Base-by-base conservation (phyloP, 495 filamentous ascomycete species). In the Pyrenula aspistea region DNA sequence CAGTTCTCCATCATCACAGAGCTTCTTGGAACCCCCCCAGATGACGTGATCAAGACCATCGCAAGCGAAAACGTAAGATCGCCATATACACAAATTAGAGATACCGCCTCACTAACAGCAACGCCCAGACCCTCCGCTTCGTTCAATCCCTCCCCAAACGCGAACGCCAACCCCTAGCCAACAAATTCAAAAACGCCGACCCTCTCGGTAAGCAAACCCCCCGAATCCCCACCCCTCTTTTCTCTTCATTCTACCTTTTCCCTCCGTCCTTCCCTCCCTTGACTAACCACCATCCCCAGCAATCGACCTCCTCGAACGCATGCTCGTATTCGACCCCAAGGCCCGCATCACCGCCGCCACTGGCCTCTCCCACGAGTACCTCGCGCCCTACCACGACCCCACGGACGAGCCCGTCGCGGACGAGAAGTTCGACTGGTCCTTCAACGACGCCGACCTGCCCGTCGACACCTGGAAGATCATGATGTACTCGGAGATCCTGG, bases 391-490 rank as follows among this genome's bases (percentile, higher is more conserved):
- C 73, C 93, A 98, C 66, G 93, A 98, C 65, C 91, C 92, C 12
- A 91, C 86, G 19, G 93, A 98, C 66, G 93, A 98, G 74, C 93
- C 93, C 8, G 87, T 88, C 12, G 89, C 93, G 22, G 88, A 95
- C 57, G 92, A 96, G 77, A 97, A 94, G 74, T 98, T 98, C 64
- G 93, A 98, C 68, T 98, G 93, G 93, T 95, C 91, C n/a, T 98
- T 98, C 73, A 98, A 96, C 68, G 92, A 98, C 67, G 94, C 93
- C 31, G 93, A 98, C 73, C 73, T 98, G 57, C 93, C 93, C 0
- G 90, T 97, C 48, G 93, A 98, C 64, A 96, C 94, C n/a, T 98
- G 93, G 93, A 97, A 97, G 73, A 96, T 98, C 67, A 98, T 97
- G 93, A 98, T 98, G 93, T 97, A 78, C 62, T 60, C 48, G 51